Percentiles rank a stretch among this genome's conserved stretches.
Evolutionary conservation across 23 red algal genomes (phyloP).

Genomic region (Gracilaria gracilis): DNA sequence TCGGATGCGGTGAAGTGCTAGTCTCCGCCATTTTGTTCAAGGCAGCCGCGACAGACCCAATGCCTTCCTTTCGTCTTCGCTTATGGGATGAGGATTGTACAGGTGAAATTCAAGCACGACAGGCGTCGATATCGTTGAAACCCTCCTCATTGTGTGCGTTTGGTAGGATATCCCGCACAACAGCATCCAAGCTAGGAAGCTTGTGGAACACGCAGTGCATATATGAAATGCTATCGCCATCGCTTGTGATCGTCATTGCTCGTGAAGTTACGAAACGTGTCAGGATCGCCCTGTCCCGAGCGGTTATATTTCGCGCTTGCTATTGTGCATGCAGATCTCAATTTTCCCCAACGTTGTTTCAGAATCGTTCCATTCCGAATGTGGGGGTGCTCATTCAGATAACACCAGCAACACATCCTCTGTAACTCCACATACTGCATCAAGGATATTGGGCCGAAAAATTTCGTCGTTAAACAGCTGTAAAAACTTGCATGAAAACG

Average conservation of each 20-base stretch:
- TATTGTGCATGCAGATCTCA: too few relatives aligned
- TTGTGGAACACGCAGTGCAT: constrained; percentile 20
- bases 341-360: too few relatives aligned
- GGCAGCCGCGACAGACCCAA: neutral
- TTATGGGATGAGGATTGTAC: neutral
- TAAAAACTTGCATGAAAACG: too few relatives aligned
- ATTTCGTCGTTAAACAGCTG: too few relatives aligned
- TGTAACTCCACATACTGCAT: too few relatives aligned
- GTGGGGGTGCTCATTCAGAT: too few relatives aligned
- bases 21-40: neutral
- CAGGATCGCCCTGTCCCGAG: constrained; percentile 22
- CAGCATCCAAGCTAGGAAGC: neutral
- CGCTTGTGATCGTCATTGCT: constrained; percentile 5
- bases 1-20: neutral
- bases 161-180: too few relatives aligned
- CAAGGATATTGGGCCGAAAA: too few relatives aligned
- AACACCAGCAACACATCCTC: too few relatives aligned
- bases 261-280: neutral
- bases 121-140: neutral
- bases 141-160: neutral
- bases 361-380: too few relatives aligned
- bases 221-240: too few relatives aligned
- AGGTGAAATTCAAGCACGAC: neutral
- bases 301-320: constrained; percentile 20
- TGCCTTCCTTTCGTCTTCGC: neutral